Base-by-base conservation (phyloP, 495 filamentous ascomycete genomes). In the Hyaloscypha variabilis region DNA sequence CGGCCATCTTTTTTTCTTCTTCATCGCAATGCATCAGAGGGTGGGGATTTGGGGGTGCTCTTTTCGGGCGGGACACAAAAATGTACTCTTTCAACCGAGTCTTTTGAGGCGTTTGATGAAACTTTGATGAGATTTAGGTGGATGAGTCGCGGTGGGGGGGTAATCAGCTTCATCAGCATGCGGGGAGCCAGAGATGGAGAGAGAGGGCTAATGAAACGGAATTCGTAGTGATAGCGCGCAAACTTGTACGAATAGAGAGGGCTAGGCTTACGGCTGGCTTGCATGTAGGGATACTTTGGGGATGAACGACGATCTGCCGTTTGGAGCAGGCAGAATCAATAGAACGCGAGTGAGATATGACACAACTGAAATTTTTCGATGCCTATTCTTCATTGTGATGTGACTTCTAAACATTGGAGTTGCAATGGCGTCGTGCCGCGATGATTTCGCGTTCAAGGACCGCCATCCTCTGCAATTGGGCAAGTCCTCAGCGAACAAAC, bases 11-110 rank as follows among this genome's bases (percentile, higher is more conserved):
- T 46, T 46, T 3, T 66, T 54, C 56, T 66, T 63, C 30, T 62
- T 63, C 24, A 36, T 34, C 55, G 52, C 66, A 58, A 52, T 66
- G 66, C 66, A 71, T 71, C 66, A 68, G 39, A 64, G 21, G 34
- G 62, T 28, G 61, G 56, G 46, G 42, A 3, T 62, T 58, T 30
- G 64, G 65, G 51, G 36, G 10, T 58, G 53, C 8, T 6, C 42
- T 36, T 46, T 51, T n/a, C 21, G 17, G 42, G 31, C 26, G 53
- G 34, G 21, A 55, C 23, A 63, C 49, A 68, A 68, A 68, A 72
- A 69, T 67, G 64, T 69, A 69, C 70, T 72, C 70, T 69, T 72
- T 72, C 67, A 72, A 69, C 67, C 67, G 70, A 69, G 64, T 65
- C 62, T 51, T 69, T 65, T 53, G 56, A 26, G 66, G 69, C 54